Base-by-base conservation (phyloP, 2,329 filamentous ascomycete genomes). In the Keithomyces neogunnii region DNA sequence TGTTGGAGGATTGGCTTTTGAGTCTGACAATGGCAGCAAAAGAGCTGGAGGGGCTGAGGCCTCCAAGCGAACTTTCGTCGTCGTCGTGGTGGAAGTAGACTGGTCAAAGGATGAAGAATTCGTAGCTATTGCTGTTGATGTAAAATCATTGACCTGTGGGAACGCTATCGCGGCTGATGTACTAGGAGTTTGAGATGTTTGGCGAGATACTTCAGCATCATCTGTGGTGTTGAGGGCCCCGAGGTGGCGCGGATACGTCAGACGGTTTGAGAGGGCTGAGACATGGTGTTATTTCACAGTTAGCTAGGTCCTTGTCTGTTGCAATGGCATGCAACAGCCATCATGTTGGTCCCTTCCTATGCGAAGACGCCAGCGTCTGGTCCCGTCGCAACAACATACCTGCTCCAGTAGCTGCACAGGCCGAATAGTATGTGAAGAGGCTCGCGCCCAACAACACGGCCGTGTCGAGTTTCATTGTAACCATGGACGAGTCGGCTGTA, bases 401-500 rank as follows among this genome's bases (percentile, higher is more conserved):
- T 7, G 47, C 32, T 30, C 46, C 52, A 8, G 33, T 35, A 29
- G 44, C 42, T n/a, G 56, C 59, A 35, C 50, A 53, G 28, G 47
- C 45, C 8, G 51, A 51, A 19, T 19, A 19, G 13, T 52, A 48
- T 51, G 45, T 48, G 3, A 56, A n/a, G 35, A 59, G 26, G 28
- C 51, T 50, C 46, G 55, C 51, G 45, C 50, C 50, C 9, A 59
- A 50, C 50, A 60, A 54, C 48, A 51, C 33, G 40, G 44, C 42
- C 36, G 52, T 43, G 19, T 42, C 45, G 39, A 53, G 19, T 51
- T 53, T 60, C 60, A 62, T 61, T 11, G 42, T 55, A 35, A 19
- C 47, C 47, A n/a, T 19, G 38, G 5, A 26, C 10, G 38, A 40
- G 9, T 5, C 10, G 19, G 10, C 38, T 19, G 5, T 19, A 19